phyloP scores from a whole-genome alignment of 257 asterid genomes.

The Primulina huaijiensis region DNA sequence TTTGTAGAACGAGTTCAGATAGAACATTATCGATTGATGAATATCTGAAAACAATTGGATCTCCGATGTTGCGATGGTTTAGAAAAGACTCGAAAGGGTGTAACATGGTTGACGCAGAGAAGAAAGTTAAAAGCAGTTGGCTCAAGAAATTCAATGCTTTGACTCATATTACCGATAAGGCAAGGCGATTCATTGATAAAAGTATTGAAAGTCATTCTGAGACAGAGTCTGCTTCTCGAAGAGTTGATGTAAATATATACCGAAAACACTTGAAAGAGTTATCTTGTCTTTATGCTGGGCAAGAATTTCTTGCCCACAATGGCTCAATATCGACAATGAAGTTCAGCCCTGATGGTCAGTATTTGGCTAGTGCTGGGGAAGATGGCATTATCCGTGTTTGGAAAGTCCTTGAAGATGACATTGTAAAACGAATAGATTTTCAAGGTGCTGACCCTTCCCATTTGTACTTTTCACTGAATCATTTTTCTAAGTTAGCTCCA shows the following conservation, averaged over 20 bases:
- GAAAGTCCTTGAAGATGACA: slow-evolving; percentile 72
- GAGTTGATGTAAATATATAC: slow-evolving; percentile 42
- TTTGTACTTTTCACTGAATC: slow-evolving; percentile 57
- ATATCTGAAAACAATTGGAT: slow-evolving; percentile 53
- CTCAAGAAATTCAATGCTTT: slow-evolving; percentile 41
- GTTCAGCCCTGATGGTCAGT: slow-evolving; percentile 80
- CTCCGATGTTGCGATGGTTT: slow-evolving; percentile 50
- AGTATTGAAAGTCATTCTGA: slow-evolving; percentile 24
- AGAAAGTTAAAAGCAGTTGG: slow-evolving; percentile 60
- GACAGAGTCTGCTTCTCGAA: slow-evolving; percentile 28
- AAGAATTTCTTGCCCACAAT: slow-evolving; percentile 79
- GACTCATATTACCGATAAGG: slow-evolving; percentile 34
- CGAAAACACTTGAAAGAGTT: slow-evolving; percentile 61
- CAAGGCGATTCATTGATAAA: slow-evolving; percentile 40
- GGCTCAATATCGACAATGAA: slow-evolving; percentile 88
- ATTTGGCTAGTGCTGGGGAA: slow-evolving; percentile 85
- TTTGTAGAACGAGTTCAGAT: slow-evolving; percentile 57
- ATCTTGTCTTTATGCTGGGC: slow-evolving; percentile 65
- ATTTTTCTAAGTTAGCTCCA: slow-evolving; percentile 54
- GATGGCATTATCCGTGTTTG: slow-evolving; percentile 87
- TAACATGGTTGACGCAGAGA: slow-evolving; percentile 33
- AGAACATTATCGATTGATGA: slow-evolving; percentile 54
- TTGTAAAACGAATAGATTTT: slow-evolving; percentile 30
- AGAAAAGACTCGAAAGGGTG: slow-evolving; percentile 39
- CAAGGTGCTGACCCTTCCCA: slow-evolving; percentile 63